Evolutionary conservation across 2,329 filamentous ascomycete species (phyloP).

Genomic region (Aureobasidium melanogenum): DNA sequence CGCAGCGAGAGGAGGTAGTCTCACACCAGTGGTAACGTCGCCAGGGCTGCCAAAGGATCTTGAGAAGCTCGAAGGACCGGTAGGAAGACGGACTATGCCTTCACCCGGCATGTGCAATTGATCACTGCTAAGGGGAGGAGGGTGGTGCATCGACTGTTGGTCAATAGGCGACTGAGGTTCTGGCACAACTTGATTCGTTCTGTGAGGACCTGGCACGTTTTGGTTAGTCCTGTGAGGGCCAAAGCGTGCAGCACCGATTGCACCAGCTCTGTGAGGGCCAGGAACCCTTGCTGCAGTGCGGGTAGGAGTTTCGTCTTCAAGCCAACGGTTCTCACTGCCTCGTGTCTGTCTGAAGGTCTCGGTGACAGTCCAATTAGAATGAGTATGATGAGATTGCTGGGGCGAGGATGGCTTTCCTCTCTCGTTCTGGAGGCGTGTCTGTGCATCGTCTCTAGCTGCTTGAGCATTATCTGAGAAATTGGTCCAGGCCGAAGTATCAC

Average conservation of each 20-base stretch:
- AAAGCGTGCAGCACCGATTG: background rate
- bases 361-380: slow-evolving; percentile 14
- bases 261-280: background rate
- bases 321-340: slow-evolving; percentile 16
- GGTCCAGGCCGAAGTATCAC: slow-evolving; percentile 22
- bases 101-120: slow-evolving; percentile 16
- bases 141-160: slow-evolving; percentile 21
- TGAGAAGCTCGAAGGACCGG: slow-evolving; percentile 7
- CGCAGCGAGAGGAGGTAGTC: slow-evolving; percentile 15
- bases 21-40: slow-evolving; percentile 15
- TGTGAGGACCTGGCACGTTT: background rate
- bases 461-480: slow-evolving; percentile 14
- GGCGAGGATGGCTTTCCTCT: background rate
- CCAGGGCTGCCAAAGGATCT: background rate
- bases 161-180: slow-evolving; percentile 20
- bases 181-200: background rate
- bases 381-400: background rate
- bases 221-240: background rate
- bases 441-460: slow-evolving; percentile 4
- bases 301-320: slow-evolving; percentile 18
- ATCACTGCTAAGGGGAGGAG: slow-evolving; percentile 18
- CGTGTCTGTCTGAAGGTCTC: slow-evolving; percentile 30
- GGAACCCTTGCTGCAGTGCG: slow-evolving; percentile 13
- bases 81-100: slow-evolving; percentile 26
- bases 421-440: background rate